These are phyloP conservation scores for Suhomyces wounanorum DNA, from an alignment of 1,139 yeast species.

Conservation along the genomic window DNA sequence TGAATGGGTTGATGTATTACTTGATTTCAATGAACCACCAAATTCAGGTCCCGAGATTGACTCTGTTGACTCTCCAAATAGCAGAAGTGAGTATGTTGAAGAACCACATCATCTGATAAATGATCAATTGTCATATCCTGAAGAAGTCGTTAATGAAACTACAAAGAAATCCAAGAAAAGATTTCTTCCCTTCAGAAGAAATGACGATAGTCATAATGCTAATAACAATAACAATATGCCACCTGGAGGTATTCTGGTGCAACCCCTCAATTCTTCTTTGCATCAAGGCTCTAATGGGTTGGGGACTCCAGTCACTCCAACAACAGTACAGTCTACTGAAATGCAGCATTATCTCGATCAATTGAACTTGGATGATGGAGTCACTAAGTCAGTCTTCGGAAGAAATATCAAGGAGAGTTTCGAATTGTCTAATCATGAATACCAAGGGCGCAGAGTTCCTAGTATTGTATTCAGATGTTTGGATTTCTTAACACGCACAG, in stretches of 20 bases:
- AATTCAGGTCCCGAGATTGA: conserved; percentile 3
- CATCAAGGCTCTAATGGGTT: not conserved
- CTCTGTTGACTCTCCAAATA: conserved; percentile 10
- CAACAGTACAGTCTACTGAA: conserved; percentile 5
- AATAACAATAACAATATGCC: not conserved
- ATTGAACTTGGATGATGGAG: conserved; percentile 40
- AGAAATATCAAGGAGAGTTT: conserved; percentile 58
- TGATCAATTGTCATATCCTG: conserved; percentile 7
- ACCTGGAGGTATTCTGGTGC: not conserved
- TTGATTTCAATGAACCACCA: conserved; percentile 38
- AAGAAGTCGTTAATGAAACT: conserved; percentile 4
- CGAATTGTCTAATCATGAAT: conserved; percentile 48
- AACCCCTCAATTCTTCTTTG: not conserved
- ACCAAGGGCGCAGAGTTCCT: conserved; percentile 59
- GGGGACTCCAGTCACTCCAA: conserved; percentile 8
- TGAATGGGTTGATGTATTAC: conserved; percentile 66
- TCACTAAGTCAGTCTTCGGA: conserved; percentile 60
- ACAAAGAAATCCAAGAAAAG: conserved; percentile 52
- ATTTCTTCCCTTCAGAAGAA: conserved; percentile 58
- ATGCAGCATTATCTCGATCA: conserved; percentile 43
- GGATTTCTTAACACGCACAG: conserved; percentile 62
- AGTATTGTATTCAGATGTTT: conserved; percentile 77
- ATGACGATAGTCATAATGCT: conserved; percentile 11
- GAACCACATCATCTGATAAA: conserved; percentile 8
- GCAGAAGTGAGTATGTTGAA: conserved; percentile 7